Conservation (phyloP, 805 yeast species). For the Candida bentonensis region DNA sequence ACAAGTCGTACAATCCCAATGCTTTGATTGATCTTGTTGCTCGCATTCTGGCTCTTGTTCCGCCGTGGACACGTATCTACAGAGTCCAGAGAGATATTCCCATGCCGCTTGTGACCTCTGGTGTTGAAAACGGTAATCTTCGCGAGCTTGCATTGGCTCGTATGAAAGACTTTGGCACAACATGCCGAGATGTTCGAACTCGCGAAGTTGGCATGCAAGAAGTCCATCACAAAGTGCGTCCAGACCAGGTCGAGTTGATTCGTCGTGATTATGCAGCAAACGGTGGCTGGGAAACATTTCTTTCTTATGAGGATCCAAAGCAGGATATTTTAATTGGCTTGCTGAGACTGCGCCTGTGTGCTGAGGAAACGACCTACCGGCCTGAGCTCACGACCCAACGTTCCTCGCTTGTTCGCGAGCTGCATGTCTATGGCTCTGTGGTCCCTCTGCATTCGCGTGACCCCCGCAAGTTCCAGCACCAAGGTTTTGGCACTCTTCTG, state of each 20-base stretch:
- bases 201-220: conserved; percentile 98
- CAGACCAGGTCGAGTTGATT: conserved; percentile 91
- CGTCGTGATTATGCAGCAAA: conserved; percentile 95
- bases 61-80: conserved; percentile 98
- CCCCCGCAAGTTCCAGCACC: conserved; percentile 97
- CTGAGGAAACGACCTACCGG: conserved; percentile 78
- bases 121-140: conserved; percentile 94
- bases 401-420: conserved; percentile 89
- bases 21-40: conserved; percentile 92
- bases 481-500: conserved; percentile 91
- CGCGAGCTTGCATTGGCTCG: conserved; percentile 91
- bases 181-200: conserved; percentile 91
- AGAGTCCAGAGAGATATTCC: conserved; percentile 98
- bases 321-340: conserved; percentile 91
- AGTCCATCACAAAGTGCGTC: conserved; percentile 91
- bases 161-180: conserved; percentile 95
- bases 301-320: conserved; percentile 92
- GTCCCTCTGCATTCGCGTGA: conserved; percentile 94
- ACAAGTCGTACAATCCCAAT: conserved; percentile 88
- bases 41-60: conserved; percentile 86
- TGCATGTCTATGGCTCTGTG: conserved; percentile 94
- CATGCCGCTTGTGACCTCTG: conserved; percentile 95
- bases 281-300: conserved; percentile 90
- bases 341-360: conserved; percentile 73
- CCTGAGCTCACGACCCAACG: conserved; percentile 75